Base-by-base conservation (phyloP, 305 asterid species). In the Ruellia speciosa region DNA sequence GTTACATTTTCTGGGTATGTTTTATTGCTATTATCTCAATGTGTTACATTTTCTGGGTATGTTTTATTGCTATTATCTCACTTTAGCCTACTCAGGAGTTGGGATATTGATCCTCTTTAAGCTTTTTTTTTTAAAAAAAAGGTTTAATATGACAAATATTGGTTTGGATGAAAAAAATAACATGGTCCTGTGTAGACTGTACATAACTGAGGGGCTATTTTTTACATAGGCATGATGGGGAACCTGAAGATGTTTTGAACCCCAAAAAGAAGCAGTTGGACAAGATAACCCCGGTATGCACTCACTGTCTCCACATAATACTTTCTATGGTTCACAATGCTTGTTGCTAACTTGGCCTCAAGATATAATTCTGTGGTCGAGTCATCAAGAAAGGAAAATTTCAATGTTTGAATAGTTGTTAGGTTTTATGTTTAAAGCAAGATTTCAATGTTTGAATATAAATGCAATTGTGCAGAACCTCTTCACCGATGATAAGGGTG, bases 201-300 rank as follows among this genome's bases (percentile, higher is more conserved):
- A 51, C 19, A 18, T 51, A 33, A 35, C 46, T 60, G 4, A 3
- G 12, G 16, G 12, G n/a, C n/a, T n/a, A 20, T 59, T 49, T 48
- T 58, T 58, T 20, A 39, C 69, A 19, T 83, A 92, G 97, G 35
- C 76, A 71, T 51, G 95, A 82, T 6, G 97, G 95, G 17, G 82
- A 80, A 72, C 97, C 99, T 52, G 99, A 92, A 70, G 95, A 82
- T 51, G 89, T 92, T n/a, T 72, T 92, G 65, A 92, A 86, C 77
- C 99, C 99, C 18, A 92, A 92, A 69, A 92, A 92, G 94, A 92
- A 88, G 68, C 99, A 92, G 71, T 69, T 92, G 65, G 99, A 92
- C 46, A 85, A 82, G 79, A 78, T 85, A 60, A 74, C 90, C 14
- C 83, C 74, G 71, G 94, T 82, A 78, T 37, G 77, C 53, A 45